Base-by-base conservation (phyloP, 1,139 yeast species). In the Magnusiomyces ingens region DNA sequence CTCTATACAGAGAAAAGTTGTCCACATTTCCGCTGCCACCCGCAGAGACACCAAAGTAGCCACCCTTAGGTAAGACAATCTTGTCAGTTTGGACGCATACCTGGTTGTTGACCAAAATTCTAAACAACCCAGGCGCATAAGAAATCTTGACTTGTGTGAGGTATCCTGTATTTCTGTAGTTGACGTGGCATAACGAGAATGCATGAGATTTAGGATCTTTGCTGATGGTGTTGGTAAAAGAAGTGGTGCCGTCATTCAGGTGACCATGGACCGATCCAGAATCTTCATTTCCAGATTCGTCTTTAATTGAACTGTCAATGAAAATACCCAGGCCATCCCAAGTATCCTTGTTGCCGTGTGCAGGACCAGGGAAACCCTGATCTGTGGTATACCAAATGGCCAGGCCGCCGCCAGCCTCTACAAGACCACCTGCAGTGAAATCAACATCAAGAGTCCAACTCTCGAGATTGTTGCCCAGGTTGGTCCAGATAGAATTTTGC, bases 241-340 rank as follows among this genome's bases (percentile, higher is more conserved):
- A 49, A 11, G 52, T 50, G 21, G 68, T 42, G 8, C 74, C 74
- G 53, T 72, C 75, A 52, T 71, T 72, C 49, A 72, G 58, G 59
- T 72, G 74, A 12, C 72, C 75, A 8, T 73, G 64, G 26, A 71
- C 60, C 11, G 70, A 63, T 11, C 73, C 75, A 13, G 59, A 59
- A 2, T 50, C 36, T 8, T 44, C 49, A 21, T 45, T 19, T 5
- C 40, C n/a, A n/a, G 15, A 21, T 8, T 22, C 40, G 29, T 58
- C 51, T 21, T 52, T 46, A 29, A 53, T 59, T 15, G 52, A 57
- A 54, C 65, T 53, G 61, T 72, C 75, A 36, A 72, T 56, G 51
- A 70, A 60, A 19, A 72, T 52, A 4, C 69, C 74, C 49, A 72
- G 59, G 1, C 75, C 75, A 55, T 72, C 75, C 74, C 74, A 72